phyloP scores from a whole-genome alignment of 2,329 filamentous ascomycete species.

The Aspergillus fischeri region DNA sequence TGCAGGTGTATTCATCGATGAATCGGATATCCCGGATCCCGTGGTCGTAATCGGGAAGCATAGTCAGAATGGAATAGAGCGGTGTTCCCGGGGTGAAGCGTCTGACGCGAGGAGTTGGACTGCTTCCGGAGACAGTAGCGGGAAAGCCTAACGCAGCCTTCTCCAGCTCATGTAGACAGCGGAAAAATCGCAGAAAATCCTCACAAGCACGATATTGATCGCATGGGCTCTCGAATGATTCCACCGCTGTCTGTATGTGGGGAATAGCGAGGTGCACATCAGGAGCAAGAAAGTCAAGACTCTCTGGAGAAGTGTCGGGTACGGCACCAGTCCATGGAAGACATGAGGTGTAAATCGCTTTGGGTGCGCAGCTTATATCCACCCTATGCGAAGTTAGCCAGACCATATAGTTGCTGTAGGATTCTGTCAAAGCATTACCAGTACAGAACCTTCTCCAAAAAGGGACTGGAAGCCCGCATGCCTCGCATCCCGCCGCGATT shows the following conservation, averaged over 20 bases:
- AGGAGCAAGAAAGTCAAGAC: constrained; percentile 20
- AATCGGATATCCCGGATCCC: constrained; percentile 30
- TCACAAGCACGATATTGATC: constrained; percentile 25
- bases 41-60: constrained; percentile 29
- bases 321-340: constrained; percentile 27
- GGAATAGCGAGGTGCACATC: constrained; percentile 17
- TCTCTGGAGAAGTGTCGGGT: constrained; percentile 19
- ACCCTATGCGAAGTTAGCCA: constrained; percentile 20
- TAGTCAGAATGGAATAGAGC: constrained; percentile 26
- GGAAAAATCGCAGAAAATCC: constrained; percentile 30
- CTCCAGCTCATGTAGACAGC: constrained; percentile 23
- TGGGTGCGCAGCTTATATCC: constrained; percentile 29
- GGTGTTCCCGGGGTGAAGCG: constrained; percentile 20
- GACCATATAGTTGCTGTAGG: not conserved
- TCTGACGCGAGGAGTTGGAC: constrained; percentile 7
- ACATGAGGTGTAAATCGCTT: constrained; percentile 22
- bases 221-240: constrained; percentile 16
- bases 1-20: constrained; percentile 30
- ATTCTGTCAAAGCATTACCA: constrained; percentile 19
- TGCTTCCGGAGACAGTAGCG: constrained; percentile 2
- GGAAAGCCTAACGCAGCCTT: constrained; percentile 14
- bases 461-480: constrained; percentile 22
- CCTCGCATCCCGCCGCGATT: constrained; percentile 28
- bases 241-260: constrained; percentile 5
- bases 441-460: constrained; percentile 30